A percentile compares a stretch with the other conserved stretches of the same genome.
These are phyloP conservation scores for Salvia rosmarinus DNA, from an alignment of 257 asterid species.

Conservation along the genomic window DNA sequence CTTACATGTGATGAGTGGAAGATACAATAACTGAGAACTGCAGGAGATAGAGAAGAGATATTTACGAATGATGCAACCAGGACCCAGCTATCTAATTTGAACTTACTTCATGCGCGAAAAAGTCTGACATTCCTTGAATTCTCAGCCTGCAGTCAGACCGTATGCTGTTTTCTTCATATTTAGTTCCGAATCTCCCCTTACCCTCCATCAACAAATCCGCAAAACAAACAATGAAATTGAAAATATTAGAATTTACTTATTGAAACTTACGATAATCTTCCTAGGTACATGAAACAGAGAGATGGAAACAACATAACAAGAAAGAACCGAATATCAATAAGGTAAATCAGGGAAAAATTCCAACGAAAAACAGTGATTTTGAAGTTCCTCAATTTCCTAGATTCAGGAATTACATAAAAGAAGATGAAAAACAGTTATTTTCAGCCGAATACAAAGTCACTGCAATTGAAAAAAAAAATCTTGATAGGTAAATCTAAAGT, in stretches of 20 bases:
- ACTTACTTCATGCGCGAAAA: slow-evolving; percentile 53
- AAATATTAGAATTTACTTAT: slow-evolving; percentile 30
- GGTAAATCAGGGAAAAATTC: neutral
- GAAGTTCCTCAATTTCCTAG: slow-evolving; percentile 26
- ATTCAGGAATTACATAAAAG: neutral
- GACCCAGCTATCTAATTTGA: neutral
- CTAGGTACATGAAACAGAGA: slow-evolving; percentile 5
- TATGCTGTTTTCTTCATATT: slow-evolving; percentile 46
- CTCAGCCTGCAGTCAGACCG: slow-evolving; percentile 55
- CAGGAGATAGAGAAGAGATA: slow-evolving; percentile 20
- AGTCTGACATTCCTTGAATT: slow-evolving; percentile 62
- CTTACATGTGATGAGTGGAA: slow-evolving; percentile 45
- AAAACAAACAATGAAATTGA: slow-evolving; percentile 27
- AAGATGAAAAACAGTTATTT: neutral
- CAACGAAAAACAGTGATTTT: too few species aligned
- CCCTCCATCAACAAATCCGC: slow-evolving; percentile 47
- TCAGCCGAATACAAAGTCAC: neutral
- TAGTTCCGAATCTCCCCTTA: slow-evolving; percentile 42
- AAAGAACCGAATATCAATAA: neutral
- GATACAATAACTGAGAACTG: neutral
- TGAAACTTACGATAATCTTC: neutral
- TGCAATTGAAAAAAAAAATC: neutral
- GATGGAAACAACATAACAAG: neutral
- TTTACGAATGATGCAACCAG: neutral
- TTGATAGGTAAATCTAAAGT: neutral